Evolutionary conservation across 2,329 filamentous ascomycete species (phyloP).

Genomic region (Ceratocystiopsis brevicomis): DNA sequence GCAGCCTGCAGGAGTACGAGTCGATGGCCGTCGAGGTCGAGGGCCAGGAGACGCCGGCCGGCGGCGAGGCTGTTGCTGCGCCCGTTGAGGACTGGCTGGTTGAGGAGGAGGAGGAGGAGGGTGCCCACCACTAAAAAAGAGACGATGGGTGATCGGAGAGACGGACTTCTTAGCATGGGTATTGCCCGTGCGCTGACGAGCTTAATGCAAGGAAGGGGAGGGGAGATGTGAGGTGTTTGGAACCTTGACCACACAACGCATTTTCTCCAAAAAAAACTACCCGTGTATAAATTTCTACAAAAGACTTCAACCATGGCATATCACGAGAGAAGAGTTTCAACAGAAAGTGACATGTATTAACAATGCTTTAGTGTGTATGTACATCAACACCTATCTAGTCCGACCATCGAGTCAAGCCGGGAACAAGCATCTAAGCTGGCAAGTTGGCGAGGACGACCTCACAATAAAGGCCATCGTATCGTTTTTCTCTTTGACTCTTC

Average conservation of each 20-base stretch:
- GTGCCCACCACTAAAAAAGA: conserved; percentile 19
- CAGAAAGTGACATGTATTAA: too few species aligned
- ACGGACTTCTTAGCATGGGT: too few species aligned
- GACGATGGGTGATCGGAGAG: not conserved
- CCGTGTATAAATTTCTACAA: conserved; percentile 5
- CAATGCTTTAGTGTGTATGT: too few species aligned
- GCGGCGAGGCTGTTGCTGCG: conserved; percentile 36
- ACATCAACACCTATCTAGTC: too few species aligned
- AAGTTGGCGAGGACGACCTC: too few species aligned
- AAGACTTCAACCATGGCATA: too few species aligned
- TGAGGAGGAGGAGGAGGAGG: conserved; percentile 48
- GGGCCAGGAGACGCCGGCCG: conserved; percentile 50
- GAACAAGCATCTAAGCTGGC: too few species aligned
- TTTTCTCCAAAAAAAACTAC: conserved; percentile 7
- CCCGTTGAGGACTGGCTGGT: conserved; percentile 60
- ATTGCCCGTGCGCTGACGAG: too few species aligned
- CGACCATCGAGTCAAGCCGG: too few species aligned
- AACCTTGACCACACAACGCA: not conserved
- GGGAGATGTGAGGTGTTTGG: not conserved
- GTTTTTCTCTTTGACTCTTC: too few species aligned
- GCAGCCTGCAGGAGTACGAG: conserved; percentile 88
- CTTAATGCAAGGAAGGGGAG: not conserved
- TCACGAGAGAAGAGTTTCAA: not conserved
- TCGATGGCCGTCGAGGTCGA: conserved; percentile 85
- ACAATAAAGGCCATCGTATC: too few species aligned